These are phyloP conservation scores for Coprinopsis cinerea DNA, from an alignment of 768 basidiomycete genomes.

Conservation along the genomic window DNA sequence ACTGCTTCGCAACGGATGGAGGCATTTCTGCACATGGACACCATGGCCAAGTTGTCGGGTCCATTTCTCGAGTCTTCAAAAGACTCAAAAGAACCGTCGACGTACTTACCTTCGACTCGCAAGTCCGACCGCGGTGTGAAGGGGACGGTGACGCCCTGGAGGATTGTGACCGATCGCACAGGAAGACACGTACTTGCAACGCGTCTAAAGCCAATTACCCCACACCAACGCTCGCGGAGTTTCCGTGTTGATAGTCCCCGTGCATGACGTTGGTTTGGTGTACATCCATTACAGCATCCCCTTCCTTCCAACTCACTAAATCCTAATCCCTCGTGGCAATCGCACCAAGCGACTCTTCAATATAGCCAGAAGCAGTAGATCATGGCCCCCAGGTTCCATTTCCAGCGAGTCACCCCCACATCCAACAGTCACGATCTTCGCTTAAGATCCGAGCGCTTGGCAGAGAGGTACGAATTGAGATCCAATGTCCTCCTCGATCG, in stretches of 20 bases:
- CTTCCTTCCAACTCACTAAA: background rate
- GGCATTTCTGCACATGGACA: background rate
- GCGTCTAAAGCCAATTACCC: constrained; percentile 1
- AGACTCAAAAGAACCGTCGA: too few relatives aligned
- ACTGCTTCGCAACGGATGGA: background rate
- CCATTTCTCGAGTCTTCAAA: background rate
- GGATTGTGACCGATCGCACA: background rate
- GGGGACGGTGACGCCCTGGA: background rate
- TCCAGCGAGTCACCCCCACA: too few relatives aligned
- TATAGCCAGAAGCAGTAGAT: too few relatives aligned
- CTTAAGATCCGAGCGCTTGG: background rate
- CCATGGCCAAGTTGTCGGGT: background rate
- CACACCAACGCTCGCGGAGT: background rate
- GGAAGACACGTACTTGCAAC: background rate
- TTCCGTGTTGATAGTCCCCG: too few relatives aligned
- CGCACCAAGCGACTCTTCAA: too few relatives aligned
- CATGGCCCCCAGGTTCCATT: too few relatives aligned
- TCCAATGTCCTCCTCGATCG: too few relatives aligned
- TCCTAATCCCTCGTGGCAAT: background rate
- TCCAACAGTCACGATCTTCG: background rate
- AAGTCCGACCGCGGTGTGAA: background rate
- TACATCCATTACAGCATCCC: too few relatives aligned
- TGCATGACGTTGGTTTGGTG: too few relatives aligned
- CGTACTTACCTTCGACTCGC: too few relatives aligned
- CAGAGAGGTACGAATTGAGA: too few relatives aligned